These are phyloP conservation scores for Pleurotus tuber-regium DNA, from an alignment of 768 basidiomycete species.

Conservation along the genomic window DNA sequence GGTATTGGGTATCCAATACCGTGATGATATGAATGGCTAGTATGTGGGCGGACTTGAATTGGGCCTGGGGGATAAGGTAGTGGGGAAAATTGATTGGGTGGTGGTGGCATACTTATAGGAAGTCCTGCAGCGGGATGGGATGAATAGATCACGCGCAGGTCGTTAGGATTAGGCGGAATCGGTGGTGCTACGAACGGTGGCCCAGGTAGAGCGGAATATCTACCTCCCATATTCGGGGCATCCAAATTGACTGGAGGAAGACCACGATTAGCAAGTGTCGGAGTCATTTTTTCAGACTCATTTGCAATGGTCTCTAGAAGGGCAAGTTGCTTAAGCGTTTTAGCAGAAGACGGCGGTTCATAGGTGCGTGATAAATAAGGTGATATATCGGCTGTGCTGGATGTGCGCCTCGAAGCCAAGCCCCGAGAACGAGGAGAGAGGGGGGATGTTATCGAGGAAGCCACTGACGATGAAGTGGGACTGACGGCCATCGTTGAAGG, in stretches of 20 bases:
- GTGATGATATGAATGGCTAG: slow-evolving; percentile 44
- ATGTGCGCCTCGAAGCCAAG: slow-evolving; percentile 33
- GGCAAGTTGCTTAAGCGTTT: slow-evolving; percentile 66
- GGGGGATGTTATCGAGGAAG: slow-evolving; percentile 17
- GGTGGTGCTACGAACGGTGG: slow-evolving; percentile 17
- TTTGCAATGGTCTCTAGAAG: slow-evolving; percentile 70
- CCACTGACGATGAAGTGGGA: slow-evolving; percentile 12
- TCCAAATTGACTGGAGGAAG: slow-evolving; percentile 4
- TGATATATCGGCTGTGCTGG: slow-evolving; percentile 63
- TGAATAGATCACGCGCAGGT: slow-evolving; percentile 33
- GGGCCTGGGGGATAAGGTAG: slow-evolving; percentile 14
- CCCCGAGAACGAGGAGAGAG: slow-evolving; percentile 19
- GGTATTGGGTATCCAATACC: neutral
- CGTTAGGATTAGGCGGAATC: slow-evolving; percentile 23
- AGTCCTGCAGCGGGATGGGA: slow-evolving; percentile 15
- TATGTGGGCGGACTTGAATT: slow-evolving; percentile 47
- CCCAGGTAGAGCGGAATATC: neutral
- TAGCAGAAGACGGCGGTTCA: slow-evolving; percentile 56
- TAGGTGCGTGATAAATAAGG: slow-evolving; percentile 60
- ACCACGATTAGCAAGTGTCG: slow-evolving; percentile 27
- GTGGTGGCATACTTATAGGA: neutral
- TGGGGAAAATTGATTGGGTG: slow-evolving; percentile 1
- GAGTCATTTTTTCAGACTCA: slow-evolving; percentile 66
- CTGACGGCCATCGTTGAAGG: neutral
- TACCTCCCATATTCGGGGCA: neutral